Percentiles rank a stretch among this genome's conserved stretches.
Evolutionary conservation across 2,329 filamentous ascomycete species (phyloP).

Genomic region (Microdochium bolleyi): DNA sequence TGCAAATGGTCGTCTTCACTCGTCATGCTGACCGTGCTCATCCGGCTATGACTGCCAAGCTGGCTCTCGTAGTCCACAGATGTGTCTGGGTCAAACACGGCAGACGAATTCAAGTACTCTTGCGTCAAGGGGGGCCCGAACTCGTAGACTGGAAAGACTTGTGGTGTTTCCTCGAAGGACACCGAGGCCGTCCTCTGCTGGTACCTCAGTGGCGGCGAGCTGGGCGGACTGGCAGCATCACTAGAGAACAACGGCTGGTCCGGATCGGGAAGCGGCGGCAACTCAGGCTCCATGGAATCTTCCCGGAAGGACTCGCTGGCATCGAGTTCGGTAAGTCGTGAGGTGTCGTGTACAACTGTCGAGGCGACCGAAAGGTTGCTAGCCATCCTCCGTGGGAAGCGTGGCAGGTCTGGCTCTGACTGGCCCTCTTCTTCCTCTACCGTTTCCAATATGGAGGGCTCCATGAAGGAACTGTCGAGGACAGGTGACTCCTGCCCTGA

Average conservation of each 20-base stretch:
- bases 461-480: conserved; percentile 2
- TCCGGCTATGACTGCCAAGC: conserved; percentile 23
- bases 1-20: conserved; percentile 61
- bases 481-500: neutral
- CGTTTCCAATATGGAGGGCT: conserved; percentile 20
- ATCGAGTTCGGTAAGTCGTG: neutral
- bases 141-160: conserved; percentile 25
- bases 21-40: conserved; percentile 26
- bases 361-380: conserved; percentile 24
- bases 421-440: conserved; percentile 14
- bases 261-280: conserved; percentile 22
- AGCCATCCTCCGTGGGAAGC: conserved; percentile 7
- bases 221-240: conserved; percentile 35
- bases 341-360: conserved; percentile 23
- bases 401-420: conserved; percentile 19
- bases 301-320: conserved; percentile 22
- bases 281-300: conserved; percentile 34
- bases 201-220: conserved; percentile 36
- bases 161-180: conserved; percentile 37
- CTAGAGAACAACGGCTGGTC: conserved; percentile 19
- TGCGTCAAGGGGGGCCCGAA: neutral
- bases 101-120: conserved; percentile 27
- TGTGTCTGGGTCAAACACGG: conserved; percentile 37
- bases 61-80: conserved; percentile 25
- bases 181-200: conserved; percentile 28